phyloP scores from a whole-genome alignment of 225 moss, liverwort and hornwort species.

The Straminergon stramineum region DNA sequence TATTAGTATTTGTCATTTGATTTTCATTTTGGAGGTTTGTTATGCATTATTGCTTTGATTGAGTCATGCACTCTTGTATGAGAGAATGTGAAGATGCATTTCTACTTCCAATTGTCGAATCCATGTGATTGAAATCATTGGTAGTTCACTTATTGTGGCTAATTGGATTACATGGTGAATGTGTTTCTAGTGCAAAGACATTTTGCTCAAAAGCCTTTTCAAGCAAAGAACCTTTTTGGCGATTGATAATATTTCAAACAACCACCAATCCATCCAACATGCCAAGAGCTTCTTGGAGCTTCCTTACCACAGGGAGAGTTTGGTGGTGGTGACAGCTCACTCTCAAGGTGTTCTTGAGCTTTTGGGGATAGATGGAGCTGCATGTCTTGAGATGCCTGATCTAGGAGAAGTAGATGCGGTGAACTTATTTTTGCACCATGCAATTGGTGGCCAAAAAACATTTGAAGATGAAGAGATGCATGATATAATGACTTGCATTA shows the following conservation, averaged over 20 bases:
- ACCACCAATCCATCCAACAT: not conserved
- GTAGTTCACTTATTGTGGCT: accelerated
- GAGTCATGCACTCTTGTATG: not conserved
- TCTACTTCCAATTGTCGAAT: not conserved
- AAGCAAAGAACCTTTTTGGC: not conserved
- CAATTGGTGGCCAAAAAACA: accelerated
- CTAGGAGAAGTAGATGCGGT: accelerated
- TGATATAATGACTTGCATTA: not conserved
- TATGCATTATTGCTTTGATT: not conserved
- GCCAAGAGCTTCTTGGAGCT: not conserved
- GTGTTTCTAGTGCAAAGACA: not conserved
- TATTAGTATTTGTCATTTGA: too few species aligned
- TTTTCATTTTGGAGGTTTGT: not conserved
- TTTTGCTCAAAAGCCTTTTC: not conserved
- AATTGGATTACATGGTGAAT: not conserved
- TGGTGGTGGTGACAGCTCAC: not conserved
- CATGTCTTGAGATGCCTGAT: not conserved
- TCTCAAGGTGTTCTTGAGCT: not conserved
- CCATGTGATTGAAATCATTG: too few species aligned
- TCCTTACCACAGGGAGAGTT: not conserved
- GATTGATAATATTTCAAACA: not conserved
- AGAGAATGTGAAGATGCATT: not conserved
- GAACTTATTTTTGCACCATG: not conserved
- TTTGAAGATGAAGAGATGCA: not conserved
- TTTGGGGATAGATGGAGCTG: not conserved